Evolutionary conservation across 345 rosid species (phyloP), one percentile per base, ranked within the genome.

Genomic region (Bruguiera sexangula): DNA sequence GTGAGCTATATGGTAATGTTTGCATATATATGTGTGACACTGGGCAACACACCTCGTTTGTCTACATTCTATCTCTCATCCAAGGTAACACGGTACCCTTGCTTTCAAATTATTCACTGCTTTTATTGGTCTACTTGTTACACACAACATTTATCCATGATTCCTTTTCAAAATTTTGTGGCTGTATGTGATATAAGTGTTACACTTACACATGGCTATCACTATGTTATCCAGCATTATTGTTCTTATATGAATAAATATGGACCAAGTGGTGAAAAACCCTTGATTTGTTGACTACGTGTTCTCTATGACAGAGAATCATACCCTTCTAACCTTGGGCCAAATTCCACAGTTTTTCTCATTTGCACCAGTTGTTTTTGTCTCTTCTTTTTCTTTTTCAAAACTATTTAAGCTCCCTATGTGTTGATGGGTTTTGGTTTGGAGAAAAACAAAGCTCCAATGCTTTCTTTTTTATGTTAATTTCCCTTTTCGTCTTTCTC

Each of bases 1-100:
- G 90, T 94, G 83, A 91, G 98, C 86, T 94, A 94, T 78, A 82
- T 87, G 70, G 98, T 94, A 73, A 94, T 94, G 98, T 94, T 94
- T 83, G 96, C 88, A 48, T 94, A 94, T 78, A 88, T 94, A 74
- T 91, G 97, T 69, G 87, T 94, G 67, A 81, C 97, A 62, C 79
- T 94, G 69, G 98, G 98, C 26, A 88, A 88, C 74, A 72, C 92
- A 66, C 90, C 88, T 69, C 85, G 69, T 60, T 65, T 86, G 58
- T 79, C 89, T 54, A 82, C 90, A 48, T 91, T 91, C 76, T 94
- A 86, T 73, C 68, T 94, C 71, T 84, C 93, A 71, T 94, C 98
- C 15, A 94, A 91, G 97, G 98, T 89, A 83, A 63, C 82, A 27
- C 18, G 65, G 66, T 36, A 56, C 10, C 59, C 65, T 75, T 67